Base-by-base conservation (phyloP, 1,139 yeast genomes). In the Suhomyces bribrorum region DNA sequence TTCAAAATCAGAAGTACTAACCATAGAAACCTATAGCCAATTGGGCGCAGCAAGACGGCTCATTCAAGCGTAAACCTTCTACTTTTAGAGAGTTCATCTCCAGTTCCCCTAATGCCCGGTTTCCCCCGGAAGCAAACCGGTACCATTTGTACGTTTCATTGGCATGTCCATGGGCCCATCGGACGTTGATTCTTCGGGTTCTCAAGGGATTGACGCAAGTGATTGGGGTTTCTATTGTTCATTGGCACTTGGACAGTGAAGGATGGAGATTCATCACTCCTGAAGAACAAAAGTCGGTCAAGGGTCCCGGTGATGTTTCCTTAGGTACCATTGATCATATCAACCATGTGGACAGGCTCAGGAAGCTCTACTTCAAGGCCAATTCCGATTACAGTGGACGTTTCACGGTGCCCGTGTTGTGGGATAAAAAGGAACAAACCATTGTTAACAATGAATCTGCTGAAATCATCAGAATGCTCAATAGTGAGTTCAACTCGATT, bases 81-180 rank as follows among this genome's bases (percentile, higher is more conserved):
- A 50, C 45, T 37, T 71, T 70, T 62, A 74, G 95, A 56, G 77
- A 83, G 53, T 62, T 62, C 22, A 80, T 89, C 43, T 77, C 87
- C 2, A 47, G 70, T 3, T 76, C 76, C 34, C 77, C 82, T 1
- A 82, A 82, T 9, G 75, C 85, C 31, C 64, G 73, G 45, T 84
- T 81, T 55, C 69, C 81, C 13, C 86, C 96, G 0, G 97, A 87
- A 54, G 74, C 76, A 35, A 79, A 79, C 45, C 75, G 97, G 53
- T 90, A 90, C 60, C 96, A 90, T 64, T 75, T 90, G 43, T 90
- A 87, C 54, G 95, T 89, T 14, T 83, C 94, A 1, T 68, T 72
- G 37, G 96, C 96, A 2, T 90, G 97, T 64, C 97, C 97, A 4
- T 90, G 96, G 88, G 97, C 97, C 1, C 96, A 88, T 57, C 77